phyloP scores from a whole-genome alignment of 257 asterid species.

The Solanum paucissectum region DNA sequence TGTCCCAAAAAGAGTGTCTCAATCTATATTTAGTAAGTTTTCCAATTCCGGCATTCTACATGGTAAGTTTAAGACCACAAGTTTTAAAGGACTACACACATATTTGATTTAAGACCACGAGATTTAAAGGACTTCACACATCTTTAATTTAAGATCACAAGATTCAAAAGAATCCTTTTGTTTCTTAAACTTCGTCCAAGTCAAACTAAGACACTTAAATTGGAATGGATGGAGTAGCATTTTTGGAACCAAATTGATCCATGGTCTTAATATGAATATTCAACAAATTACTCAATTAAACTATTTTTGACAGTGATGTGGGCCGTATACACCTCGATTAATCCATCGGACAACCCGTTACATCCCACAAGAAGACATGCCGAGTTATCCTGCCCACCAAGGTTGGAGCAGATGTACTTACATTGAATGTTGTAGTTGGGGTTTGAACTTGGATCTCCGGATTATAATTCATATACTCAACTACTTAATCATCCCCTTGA shows the following conservation, averaged over 20 bases:
- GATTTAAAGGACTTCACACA: neutral
- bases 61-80: neutral
- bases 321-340: neutral
- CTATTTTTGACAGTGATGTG: neutral
- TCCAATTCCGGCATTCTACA: neutral
- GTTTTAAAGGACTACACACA: neutral
- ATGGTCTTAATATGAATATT: neutral
- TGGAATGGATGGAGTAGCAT: neutral
- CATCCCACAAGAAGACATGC: neutral
- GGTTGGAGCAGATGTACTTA: neutral
- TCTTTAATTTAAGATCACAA: neutral
- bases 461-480: neutral
- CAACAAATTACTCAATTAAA: neutral
- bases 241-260: neutral
- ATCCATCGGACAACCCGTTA: neutral
- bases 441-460: neutral
- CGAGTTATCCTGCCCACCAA: neutral
- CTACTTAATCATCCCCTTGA: neutral
- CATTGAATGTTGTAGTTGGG: neutral
- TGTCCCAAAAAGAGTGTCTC: neutral
- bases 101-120: neutral
- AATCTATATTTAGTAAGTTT: neutral
- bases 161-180: neutral
- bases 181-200: neutral
- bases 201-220: neutral